A percentile compares a stretch with the other conserved stretches of the same genome.
phyloP scores from a whole-genome alignment of 257 asterid genomes.

The Fraxinus quadrangulata region DNA sequence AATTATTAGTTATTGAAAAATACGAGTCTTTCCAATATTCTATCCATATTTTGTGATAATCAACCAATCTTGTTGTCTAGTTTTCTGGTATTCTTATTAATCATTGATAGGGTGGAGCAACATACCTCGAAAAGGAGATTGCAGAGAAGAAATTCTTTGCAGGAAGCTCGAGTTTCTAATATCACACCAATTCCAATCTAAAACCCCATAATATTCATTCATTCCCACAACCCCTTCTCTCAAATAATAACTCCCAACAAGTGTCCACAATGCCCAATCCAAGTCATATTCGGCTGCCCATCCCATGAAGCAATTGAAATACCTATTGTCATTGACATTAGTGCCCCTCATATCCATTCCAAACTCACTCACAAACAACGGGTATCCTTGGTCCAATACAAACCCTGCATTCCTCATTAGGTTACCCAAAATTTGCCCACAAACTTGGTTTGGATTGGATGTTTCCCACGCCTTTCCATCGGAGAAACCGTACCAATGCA shows the following conservation, averaged over 20 bases:
- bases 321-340: constrained; percentile 85
- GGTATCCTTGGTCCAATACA: constrained; percentile 82
- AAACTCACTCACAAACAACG: constrained; percentile 83
- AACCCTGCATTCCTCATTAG: constrained; percentile 54
- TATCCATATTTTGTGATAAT: no score
- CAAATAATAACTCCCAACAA: constrained; percentile 75
- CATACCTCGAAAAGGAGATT: constrained; percentile 76
- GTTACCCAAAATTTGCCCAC: constrained; percentile 58
- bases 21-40: no score
- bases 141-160: constrained; percentile 62
- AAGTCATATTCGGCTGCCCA: constrained; percentile 87
- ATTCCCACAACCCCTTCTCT: constrained; percentile 67
- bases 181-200: constrained; percentile 75
- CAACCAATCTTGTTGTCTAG: no score
- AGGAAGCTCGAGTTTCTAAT: constrained; percentile 61
- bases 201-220: constrained; percentile 76
- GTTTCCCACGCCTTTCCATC: constrained; percentile 67
- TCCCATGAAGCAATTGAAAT: constrained; percentile 79
- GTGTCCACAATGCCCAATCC: constrained; percentile 94
- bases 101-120: no score
- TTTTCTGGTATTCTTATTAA: background rate
- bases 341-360: constrained; percentile 80
- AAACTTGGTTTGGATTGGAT: constrained; percentile 75
- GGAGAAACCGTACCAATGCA: constrained; percentile 86
- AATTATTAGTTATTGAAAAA: no score